Conservation (phyloP, 2,329 filamentous ascomycete genomes). For the Gnomoniopsis sp. region DNA sequence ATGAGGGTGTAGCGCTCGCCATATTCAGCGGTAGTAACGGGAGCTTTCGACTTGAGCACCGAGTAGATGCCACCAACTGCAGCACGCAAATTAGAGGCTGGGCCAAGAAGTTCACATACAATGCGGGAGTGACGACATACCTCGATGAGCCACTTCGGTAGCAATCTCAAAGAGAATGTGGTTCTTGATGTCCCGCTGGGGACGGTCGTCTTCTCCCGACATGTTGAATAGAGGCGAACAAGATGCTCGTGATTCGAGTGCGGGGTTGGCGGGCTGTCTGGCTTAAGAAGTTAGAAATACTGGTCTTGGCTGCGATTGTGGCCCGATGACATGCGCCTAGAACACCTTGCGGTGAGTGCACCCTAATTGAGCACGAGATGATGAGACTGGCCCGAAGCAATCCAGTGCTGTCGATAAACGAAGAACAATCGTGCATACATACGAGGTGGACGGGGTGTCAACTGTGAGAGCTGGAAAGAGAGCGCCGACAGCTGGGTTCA, state of each 20-base stretch:
- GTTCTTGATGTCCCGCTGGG: conserved; percentile 76
- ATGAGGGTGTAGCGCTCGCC: conserved; percentile 94
- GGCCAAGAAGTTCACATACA: neutral
- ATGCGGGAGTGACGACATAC: conserved; percentile 43
- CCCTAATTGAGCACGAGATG: neutral
- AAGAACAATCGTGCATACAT: neutral
- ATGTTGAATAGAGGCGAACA: conserved; percentile 28
- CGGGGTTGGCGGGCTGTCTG: conserved; percentile 3
- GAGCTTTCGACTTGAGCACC: conserved; percentile 97
- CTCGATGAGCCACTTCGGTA: conserved; percentile 95
- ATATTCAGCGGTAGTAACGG: conserved; percentile 97
- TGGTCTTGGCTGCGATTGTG: neutral
- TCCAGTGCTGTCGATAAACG: neutral
- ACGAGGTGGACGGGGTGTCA: neutral
- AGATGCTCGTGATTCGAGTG: conserved; percentile 1
- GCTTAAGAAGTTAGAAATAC: neutral
- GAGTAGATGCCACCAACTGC: conserved; percentile 97
- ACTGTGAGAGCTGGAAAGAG: neutral
- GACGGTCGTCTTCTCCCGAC: conserved; percentile 43
- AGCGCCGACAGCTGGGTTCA: neutral
- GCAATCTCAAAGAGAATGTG: conserved; percentile 96
- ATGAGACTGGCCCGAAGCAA: neutral
- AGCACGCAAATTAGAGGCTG: conserved; percentile 22
- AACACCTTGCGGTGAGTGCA: neutral
- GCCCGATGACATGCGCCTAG: neutral